These are phyloP conservation scores for Chrysoporthe cubensis DNA, from an alignment of 2,329 filamentous ascomycete genomes.

Conservation along the genomic window DNA sequence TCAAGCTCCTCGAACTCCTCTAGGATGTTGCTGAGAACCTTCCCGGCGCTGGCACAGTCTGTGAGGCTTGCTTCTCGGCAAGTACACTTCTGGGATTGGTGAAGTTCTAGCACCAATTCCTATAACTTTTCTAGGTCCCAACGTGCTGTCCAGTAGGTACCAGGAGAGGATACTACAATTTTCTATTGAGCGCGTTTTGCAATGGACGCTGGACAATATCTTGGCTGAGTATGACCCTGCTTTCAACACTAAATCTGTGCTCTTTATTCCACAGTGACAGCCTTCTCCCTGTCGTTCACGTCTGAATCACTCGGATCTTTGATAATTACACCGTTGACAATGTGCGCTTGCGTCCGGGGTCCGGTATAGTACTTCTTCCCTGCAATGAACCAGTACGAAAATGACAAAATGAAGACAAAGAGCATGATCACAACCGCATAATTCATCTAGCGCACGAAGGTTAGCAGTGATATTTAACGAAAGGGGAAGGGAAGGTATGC, in stretches of 20 bases:
- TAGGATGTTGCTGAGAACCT: no score
- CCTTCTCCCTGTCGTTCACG: constrained; percentile 30
- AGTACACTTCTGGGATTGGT: no score
- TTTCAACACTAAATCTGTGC: not conserved
- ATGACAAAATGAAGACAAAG: constrained; percentile 48
- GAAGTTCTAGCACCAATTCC: no score
- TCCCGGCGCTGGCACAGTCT: no score
- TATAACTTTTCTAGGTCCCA: no score
- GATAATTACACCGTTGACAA: constrained; percentile 34
- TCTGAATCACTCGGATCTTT: constrained; percentile 29
- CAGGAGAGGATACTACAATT: no score
- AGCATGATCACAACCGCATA: constrained; percentile 56
- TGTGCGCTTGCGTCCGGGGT: constrained; percentile 40
- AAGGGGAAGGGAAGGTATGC: not conserved
- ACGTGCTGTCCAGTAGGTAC: no score
- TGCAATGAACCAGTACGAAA: constrained; percentile 49
- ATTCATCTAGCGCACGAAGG: constrained; percentile 49
- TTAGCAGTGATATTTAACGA: not conserved
- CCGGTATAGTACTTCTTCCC: constrained; percentile 54
- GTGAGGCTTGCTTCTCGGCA: no score
- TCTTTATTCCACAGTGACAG: constrained; percentile 15
- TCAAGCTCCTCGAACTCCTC: no score
- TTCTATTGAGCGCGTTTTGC: no score
- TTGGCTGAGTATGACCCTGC: not conserved
- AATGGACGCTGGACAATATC: no score